phyloP scores from a whole-genome alignment of 2,329 filamentous ascomycete species.

The Cladosporium halotolerans region DNA sequence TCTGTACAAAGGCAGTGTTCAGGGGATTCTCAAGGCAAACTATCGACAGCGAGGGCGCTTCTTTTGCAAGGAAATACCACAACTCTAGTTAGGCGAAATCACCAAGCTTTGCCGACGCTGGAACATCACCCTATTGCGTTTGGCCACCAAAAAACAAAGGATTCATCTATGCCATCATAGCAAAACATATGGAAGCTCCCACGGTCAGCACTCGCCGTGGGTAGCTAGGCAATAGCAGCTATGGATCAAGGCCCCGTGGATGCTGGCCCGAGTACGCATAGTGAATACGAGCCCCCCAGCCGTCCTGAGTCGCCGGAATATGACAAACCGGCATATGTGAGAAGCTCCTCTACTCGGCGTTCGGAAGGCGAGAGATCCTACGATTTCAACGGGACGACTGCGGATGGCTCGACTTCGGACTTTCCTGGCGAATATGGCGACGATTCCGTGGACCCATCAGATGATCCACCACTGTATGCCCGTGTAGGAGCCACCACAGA shows the following conservation, averaged over 20 bases:
- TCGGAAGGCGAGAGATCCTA: background rate
- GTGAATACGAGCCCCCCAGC: slow-evolving; percentile 19
- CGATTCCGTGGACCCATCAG: slow-evolving; percentile 12
- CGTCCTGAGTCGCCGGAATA: slow-evolving; percentile 3
- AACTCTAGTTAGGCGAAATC: no score
- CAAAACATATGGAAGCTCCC: no score
- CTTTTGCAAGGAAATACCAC: no score
- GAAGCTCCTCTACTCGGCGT: slow-evolving; percentile 1
- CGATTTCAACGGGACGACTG: background rate
- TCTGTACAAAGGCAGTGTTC: no score
- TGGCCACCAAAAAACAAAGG: no score
- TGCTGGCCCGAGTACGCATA: slow-evolving; percentile 21
- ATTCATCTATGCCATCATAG: no score
- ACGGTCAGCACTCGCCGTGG: no score
- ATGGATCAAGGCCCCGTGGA: slow-evolving; percentile 30
- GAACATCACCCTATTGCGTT: no score
- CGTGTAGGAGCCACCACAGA: slow-evolving; percentile 25
- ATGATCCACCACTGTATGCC: slow-evolving; percentile 20
- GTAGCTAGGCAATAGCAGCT: background rate
- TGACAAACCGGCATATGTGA: slow-evolving; percentile 3
- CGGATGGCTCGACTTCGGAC: background rate
- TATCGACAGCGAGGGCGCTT: no score
- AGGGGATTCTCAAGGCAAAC: no score
- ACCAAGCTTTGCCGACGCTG: no score
- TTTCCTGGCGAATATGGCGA: slow-evolving; percentile 8